These are phyloP conservation scores for Aristolochia californica DNA, from an alignment of 164 flowering plant genomes.

Conservation along the genomic window DNA sequence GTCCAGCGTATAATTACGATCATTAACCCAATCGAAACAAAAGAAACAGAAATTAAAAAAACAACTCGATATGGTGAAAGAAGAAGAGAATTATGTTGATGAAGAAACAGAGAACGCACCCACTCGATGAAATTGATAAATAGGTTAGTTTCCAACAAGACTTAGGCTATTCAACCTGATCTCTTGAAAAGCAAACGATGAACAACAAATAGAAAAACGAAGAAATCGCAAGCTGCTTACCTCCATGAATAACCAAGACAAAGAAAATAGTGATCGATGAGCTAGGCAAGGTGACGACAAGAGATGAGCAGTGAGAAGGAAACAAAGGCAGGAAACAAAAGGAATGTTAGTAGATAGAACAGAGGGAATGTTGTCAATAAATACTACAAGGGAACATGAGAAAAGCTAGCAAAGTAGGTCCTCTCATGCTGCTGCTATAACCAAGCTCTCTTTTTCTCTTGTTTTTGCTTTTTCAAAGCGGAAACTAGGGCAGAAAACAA, in stretches of 20 bases:
- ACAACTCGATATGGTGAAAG: not conserved
- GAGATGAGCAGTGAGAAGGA: too few relatives aligned
- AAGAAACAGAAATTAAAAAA: not conserved
- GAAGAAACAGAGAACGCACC: too few relatives aligned
- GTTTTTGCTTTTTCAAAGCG: conserved; percentile 27
- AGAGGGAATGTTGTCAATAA: conserved; percentile 15
- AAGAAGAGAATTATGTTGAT: too few relatives aligned
- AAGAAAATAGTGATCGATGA: too few relatives aligned
- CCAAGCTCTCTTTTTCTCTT: conserved; percentile 2
- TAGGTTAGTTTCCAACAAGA: too few relatives aligned
- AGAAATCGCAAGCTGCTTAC: too few relatives aligned
- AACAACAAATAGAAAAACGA: not conserved
- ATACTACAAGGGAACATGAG: conserved; percentile 13
- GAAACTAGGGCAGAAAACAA: conserved; percentile 15
- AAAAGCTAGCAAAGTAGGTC: conserved; percentile 13
- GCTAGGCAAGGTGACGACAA: too few relatives aligned
- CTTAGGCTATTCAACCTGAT: too few relatives aligned
- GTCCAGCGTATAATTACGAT: too few relatives aligned
- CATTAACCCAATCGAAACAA: not conserved
- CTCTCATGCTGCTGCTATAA: not conserved
- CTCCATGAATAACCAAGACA: conserved; percentile 24
- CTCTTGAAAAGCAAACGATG: too few relatives aligned
- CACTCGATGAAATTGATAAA: not conserved
- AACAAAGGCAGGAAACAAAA: conserved; percentile 3
- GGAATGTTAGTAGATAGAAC: conserved; percentile 11